These are phyloP conservation scores for Thuja plicata DNA, from an alignment of 83 land plant genomes.

Conservation along the genomic window DNA sequence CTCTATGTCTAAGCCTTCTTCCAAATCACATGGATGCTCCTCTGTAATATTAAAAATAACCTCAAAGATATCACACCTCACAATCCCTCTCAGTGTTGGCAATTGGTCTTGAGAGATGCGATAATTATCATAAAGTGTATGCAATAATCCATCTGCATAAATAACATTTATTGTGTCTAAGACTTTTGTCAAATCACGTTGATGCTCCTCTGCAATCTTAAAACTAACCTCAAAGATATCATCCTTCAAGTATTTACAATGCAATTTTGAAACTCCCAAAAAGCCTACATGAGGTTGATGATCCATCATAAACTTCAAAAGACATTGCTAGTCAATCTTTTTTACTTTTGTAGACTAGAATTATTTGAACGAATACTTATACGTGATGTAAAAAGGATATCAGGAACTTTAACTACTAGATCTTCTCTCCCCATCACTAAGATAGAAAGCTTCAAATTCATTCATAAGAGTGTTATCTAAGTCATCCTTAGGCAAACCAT, in stretches of 20 bases:
- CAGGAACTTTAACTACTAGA: constrained; percentile 81
- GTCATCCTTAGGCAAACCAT: no score
- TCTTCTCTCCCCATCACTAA: no score
- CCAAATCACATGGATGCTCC: constrained; percentile 81
- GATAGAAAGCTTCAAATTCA: no score
- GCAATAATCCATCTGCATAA: constrained; percentile 81
- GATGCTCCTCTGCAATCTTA: constrained; percentile 81
- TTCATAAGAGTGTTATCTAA: no score
- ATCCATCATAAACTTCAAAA: constrained; percentile 80
- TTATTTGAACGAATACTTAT: constrained; percentile 59
- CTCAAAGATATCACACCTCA: no score
- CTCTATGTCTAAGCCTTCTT: constrained; percentile 86
- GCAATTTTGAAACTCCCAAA: constrained; percentile 78
- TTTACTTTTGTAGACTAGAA: constrained; percentile 60
- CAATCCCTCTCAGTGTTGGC: constrained; percentile 74
- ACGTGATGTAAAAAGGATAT: constrained; percentile 75
- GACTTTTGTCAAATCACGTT: constrained; percentile 78
- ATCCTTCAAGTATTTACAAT: constrained; percentile 58
- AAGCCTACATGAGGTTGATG: constrained; percentile 87
- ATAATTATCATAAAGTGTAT: constrained; percentile 87
- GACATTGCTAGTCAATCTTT: constrained; percentile 73
- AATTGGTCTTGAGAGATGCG: constrained; percentile 84
- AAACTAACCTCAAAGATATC: constrained; percentile 85
- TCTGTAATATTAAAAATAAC: no score
- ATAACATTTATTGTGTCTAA: constrained; percentile 59